Base-by-base conservation (phyloP, 2,329 filamentous ascomycete species). In the Penicillium sp. region DNA sequence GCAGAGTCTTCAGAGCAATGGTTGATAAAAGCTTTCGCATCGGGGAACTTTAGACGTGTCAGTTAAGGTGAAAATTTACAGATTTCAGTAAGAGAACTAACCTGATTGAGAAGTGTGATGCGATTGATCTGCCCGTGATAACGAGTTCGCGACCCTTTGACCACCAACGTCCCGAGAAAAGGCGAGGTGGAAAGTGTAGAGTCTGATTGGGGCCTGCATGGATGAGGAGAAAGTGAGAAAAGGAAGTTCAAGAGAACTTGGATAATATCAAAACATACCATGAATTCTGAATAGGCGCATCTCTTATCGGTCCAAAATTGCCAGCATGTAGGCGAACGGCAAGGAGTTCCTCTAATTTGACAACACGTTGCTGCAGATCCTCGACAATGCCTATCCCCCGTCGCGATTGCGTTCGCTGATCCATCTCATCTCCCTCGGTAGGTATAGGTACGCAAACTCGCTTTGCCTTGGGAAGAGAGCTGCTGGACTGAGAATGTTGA, bases 51-150 rank as follows among this genome's bases (percentile, higher is more conserved):
- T 15, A 13, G 9, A 45, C 22, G n/a, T 17, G 38, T 30, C 53
- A 55, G 38, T 7, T 5, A 30, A 28, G 13, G 13, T 9, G 40
- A 10, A 30, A 30, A 17, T 12, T 6, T 5, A n/a, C 15, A n/a
- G 24, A n/a, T 1, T 37, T 8, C 1, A 28, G 10, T 17, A 30
- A 12, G 26, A 28, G 8, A 13, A 30, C 28, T 15, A 51, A 66
- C 68, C 58, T 70, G 65, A 22, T 64, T 64, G 6, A 70, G 47
- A 26, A 70, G 58, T 2, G 63, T 62, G 40, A 66, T 61, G 28
- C 70, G 63, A 30, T 62, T 64, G 28, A 68, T 69, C 40, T 67
- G 66, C 2, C 68, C 67, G 42, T 70, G 68, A 15, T 68, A 70
- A n/a, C 68, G 61, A 4, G 67, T 61, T 26, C 70, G 61, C 2